Conservation (phyloP, 2,329 filamentous ascomycete genomes). For the Emmonsia crescens region DNA sequence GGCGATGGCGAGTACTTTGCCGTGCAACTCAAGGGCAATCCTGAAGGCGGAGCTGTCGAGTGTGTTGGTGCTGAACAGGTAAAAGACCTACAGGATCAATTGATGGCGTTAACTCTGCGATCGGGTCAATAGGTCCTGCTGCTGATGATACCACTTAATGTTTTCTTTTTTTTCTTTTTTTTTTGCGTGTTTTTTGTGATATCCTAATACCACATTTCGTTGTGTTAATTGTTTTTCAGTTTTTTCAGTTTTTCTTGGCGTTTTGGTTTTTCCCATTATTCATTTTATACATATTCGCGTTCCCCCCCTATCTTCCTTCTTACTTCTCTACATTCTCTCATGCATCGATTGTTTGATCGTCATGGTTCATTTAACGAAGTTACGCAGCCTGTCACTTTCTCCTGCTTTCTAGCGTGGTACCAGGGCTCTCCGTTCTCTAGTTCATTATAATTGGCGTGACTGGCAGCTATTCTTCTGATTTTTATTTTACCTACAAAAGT, state of each 20-base stretch:
- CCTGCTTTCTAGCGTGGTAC: background rate
- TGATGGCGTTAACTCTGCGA: constrained; percentile 7
- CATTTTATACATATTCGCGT: background rate
- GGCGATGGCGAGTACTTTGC: constrained; percentile 37
- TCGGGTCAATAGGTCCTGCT: background rate
- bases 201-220: background rate
- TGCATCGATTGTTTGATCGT: background rate
- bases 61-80: constrained; percentile 8
- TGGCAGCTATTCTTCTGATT: background rate
- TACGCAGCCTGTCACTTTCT: constrained; percentile 5
- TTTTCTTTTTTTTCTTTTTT: background rate
- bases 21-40: constrained; percentile 21
- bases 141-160: background rate
- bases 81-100: constrained; percentile 9
- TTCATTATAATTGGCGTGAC: background rate
- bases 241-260: background rate
- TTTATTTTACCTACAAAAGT: background rate
- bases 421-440: background rate
- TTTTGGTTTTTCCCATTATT: background rate
- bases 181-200: background rate
- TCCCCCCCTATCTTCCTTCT: background rate
- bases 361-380: constrained; percentile 1
- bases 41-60: constrained; percentile 10
- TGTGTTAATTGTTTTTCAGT: background rate
- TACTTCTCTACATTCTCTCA: background rate